Base-by-base conservation (phyloP, 2,329 filamentous ascomycete species). In the Colletotrichum spinosum region DNA sequence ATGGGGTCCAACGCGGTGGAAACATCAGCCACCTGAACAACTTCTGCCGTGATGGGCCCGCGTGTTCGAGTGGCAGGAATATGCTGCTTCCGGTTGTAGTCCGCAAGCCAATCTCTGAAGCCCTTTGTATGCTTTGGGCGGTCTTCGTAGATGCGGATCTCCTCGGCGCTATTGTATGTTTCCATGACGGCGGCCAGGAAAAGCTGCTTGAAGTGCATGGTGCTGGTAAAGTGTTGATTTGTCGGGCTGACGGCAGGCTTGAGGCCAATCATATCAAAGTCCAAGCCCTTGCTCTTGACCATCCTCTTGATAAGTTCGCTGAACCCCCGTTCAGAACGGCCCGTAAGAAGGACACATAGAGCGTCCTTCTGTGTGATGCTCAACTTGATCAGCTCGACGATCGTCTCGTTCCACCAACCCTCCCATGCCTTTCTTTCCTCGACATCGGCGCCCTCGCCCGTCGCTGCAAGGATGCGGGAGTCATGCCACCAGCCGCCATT, bases 401-500 rank as follows among this genome's bases (percentile, higher is more conserved):
- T 90, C 71, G 91, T 89, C 75, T 98, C 95, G 74, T 98, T 98
- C 96, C 96, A 99, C 92, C 93, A 97, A 41, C 94, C 94, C 62
- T 92, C 83, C 95, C 95, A 99, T 9, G 87, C 94, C 33, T 89
- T 88, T 46, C 86, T 82, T 76, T 98, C 94, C 78, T 98, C 96
- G 62, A 87, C 87, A 55, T 93, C 92, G 6, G 90, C 76, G 13
- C 96, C 96, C 62, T 93, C 86, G 56, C 96, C 96, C 1, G 94
- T 97, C 2, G 94, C 90, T 10, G 91, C 88, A 33, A 99, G 88
- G 68, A 99, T 94, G 68, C 88, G 88, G 48, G 88, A 87, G 74
- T 98, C 94, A 78, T 99, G 96, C 96, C 96, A 99, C 96, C 96
- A 99, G 68, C 95, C 94, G 69, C 94, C 95, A 70, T 91, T 92